Conservation (phyloP, 2,329 filamentous ascomycete species). For the Colletotrichum tofieldiae region DNA sequence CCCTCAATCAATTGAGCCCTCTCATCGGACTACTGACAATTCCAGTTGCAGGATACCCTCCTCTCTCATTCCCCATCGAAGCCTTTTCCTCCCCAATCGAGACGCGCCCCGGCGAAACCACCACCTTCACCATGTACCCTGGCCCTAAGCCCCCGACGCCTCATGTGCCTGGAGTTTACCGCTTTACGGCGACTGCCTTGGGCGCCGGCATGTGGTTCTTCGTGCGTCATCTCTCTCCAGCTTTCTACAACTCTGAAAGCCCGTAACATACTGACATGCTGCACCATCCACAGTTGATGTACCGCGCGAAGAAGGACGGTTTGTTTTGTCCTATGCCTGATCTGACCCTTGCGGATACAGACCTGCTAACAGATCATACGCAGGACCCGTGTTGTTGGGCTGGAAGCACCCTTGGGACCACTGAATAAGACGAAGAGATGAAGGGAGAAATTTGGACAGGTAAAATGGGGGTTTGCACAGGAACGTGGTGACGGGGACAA, state of each 20-base stretch:
- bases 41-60: constrained; percentile 1
- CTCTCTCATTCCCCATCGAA: constrained; percentile 1
- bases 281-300: constrained; percentile 80
- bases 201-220: constrained; percentile 99
- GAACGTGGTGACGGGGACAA: not conserved
- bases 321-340: constrained; percentile 45
- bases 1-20: not conserved
- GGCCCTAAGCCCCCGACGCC: constrained; percentile 60
- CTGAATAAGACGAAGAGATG: constrained; percentile 61
- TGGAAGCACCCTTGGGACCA: constrained; percentile 99
- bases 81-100: constrained; percentile 12
- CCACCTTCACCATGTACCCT: constrained; percentile 31
- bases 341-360: not conserved
- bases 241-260: not conserved
- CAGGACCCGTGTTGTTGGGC: constrained; percentile 84
- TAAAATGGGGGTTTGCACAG: no score
- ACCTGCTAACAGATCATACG: constrained; percentile 7
- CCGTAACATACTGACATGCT: constrained; percentile 41
- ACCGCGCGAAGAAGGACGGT: constrained; percentile 97
- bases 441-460: not conserved
- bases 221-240: constrained; percentile 70
- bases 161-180: constrained; percentile 77
- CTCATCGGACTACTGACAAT: constrained; percentile 2
- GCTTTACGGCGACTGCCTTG: constrained; percentile 87
- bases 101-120: constrained; percentile 6